Conservation (phyloP, 2,329 filamentous ascomycete species). For the Colletotrichum sp. region DNA sequence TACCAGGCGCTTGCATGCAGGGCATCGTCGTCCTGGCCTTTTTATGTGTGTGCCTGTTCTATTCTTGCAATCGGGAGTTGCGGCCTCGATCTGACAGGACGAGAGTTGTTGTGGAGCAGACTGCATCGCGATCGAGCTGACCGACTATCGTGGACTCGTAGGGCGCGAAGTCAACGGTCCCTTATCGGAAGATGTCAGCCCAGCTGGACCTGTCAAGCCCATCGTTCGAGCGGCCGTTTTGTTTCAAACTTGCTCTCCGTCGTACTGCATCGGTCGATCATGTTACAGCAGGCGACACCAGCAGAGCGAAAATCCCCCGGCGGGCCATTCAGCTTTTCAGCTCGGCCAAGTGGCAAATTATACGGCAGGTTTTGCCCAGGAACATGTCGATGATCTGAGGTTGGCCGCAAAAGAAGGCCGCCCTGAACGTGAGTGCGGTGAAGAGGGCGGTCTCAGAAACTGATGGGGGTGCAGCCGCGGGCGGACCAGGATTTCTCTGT, state of each 20-base stretch:
- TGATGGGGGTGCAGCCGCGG: not conserved
- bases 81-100: not conserved
- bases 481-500: not conserved
- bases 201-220: not conserved
- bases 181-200: not conserved
- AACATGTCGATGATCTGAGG: not conserved
- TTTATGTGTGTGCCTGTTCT: not conserved
- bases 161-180: not conserved
- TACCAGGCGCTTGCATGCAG: not conserved
- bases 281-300: not conserved
- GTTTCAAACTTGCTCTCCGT: not conserved
- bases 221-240: not conserved
- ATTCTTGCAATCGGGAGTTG: not conserved
- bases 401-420: not conserved
- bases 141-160: not conserved
- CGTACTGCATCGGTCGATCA: not conserved
- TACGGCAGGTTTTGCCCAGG: not conserved
- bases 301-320: not conserved
- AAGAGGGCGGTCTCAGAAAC: not conserved
- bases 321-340: not conserved
- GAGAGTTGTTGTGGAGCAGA: not conserved
- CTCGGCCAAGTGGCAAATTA: not conserved
- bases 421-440: not conserved
- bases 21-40: not conserved
- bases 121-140: not conserved